Evolutionary conservation across 306 rosid species (phyloP), one percentile per base, ranked within the genome.

Genomic region (Trifolium repens): DNA sequence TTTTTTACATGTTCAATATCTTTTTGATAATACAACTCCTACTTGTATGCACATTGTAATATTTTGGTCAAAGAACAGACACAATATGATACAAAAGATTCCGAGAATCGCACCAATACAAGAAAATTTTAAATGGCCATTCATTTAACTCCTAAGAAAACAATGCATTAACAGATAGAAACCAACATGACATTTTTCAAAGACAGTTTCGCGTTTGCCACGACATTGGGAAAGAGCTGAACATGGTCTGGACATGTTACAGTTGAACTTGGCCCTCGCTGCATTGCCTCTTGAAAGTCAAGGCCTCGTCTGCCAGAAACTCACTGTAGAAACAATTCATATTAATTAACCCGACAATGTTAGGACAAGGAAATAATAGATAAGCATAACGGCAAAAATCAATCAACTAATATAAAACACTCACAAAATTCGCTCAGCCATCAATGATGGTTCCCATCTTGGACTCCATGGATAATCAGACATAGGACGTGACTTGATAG

Each of bases 401-500:
- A 69, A 66, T 60, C 32, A 26, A 65, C 60, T 50, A 71, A 67
- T 71, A 5, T 9, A 67, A 5, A 62, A 57, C 75, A 85, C 96
- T 89, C 79, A 93, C 98, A 59, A 83, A 49, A 89, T 87, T 42
- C 91, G 87, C 70, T 88, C 98, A 42, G 96, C 89, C 97, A 93
- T 93, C 63, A 9, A 81, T 8, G 81, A 67, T 55, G 63, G 65
- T 79, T 91, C 96, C 98, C 98, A 93, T 87, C 98, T 89, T 4
- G 98, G 98, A 81, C 98, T 93, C 91, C 93, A 93, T 19, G 96
- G 98, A 72, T 79, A 93, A 35, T 91, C 91, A n/a, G 79, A 72
- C 6, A 89, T 59, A 9, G 67, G 78, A 47, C 84, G 81, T 0
- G 97, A 93, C 76, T 90, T 91, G 22, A 87, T 67, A 15, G 96